These are phyloP conservation scores for Xylaria arbuscula DNA, from an alignment of 2,329 filamentous ascomycete genomes.

Conservation along the genomic window DNA sequence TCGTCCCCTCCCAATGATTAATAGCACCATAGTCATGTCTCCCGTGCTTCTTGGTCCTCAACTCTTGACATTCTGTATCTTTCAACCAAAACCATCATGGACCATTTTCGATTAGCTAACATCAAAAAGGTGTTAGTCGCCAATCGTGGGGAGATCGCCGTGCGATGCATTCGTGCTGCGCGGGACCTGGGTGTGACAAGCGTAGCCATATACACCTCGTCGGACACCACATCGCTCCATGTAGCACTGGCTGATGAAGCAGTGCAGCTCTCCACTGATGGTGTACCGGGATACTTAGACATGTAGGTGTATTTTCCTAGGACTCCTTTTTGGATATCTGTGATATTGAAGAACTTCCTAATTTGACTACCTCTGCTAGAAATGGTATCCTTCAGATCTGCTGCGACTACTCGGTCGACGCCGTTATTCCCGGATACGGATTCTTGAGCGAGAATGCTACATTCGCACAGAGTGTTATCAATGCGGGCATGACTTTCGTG, in stretches of 20 bases:
- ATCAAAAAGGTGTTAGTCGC: conserved; percentile 37
- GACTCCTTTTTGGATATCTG: neutral
- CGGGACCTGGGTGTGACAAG: conserved; percentile 47
- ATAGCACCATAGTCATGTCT: neutral
- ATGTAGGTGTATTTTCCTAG: neutral
- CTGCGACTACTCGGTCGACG: conserved; percentile 40
- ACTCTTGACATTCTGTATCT: neutral
- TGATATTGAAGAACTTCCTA: neutral
- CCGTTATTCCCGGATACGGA: conserved; percentile 73
- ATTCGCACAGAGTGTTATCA: conserved; percentile 62
- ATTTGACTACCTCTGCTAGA: conserved; percentile 3
- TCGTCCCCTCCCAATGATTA: neutral
- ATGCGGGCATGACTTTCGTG: conserved; percentile 66
- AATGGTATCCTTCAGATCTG: conserved; percentile 19
- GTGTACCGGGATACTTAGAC: conserved; percentile 29
- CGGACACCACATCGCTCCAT: conserved; percentile 21
- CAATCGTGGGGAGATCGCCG: conserved; percentile 48
- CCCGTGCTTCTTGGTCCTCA: neutral
- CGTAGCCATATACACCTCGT: conserved; percentile 21
- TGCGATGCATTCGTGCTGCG: conserved; percentile 53
- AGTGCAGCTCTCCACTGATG: conserved; percentile 13
- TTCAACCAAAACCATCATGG: neutral
- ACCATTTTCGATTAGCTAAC: neutral
- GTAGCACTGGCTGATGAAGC: conserved; percentile 23
- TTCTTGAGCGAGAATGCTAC: conserved; percentile 71